Conservation (phyloP, 768 basidiomycete species). For the Termitomyces sp. region DNA sequence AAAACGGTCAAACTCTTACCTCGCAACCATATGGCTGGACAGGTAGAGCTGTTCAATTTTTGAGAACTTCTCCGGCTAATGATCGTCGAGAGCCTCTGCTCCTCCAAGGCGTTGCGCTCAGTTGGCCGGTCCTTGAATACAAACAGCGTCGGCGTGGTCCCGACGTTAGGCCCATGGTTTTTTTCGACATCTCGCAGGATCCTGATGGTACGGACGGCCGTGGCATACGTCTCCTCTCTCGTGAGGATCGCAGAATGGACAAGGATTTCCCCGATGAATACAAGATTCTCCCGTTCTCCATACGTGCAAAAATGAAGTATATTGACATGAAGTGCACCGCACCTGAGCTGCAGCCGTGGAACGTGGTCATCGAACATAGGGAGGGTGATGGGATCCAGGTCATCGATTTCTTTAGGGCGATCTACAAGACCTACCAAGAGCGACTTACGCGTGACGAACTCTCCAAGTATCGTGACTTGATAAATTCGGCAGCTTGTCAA, state of each 20-base stretch:
- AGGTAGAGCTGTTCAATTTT: neutral
- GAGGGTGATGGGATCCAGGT: conserved; percentile 40
- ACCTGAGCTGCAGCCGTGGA: conserved; percentile 35
- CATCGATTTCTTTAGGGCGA: conserved; percentile 57
- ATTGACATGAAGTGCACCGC: conserved; percentile 47
- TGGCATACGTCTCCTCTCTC: conserved; percentile 7
- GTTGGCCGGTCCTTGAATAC: conserved; percentile 16
- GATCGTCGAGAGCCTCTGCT: conserved; percentile 12
- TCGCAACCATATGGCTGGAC: neutral
- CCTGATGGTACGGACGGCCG: neutral
- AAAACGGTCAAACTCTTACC: neutral
- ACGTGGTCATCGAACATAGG: conserved; percentile 39
- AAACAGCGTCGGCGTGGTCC: conserved; percentile 1
- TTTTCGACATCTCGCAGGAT: conserved; percentile 11
- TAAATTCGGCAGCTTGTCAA: conserved; percentile 31
- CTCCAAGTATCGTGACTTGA: conserved; percentile 18
- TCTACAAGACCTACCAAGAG: conserved; percentile 46
- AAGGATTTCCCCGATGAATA: conserved; percentile 33
- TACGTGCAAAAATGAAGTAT: neutral
- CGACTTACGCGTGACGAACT: conserved; percentile 44
- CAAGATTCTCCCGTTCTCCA: conserved; percentile 29
- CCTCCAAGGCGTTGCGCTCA: conserved; percentile 10
- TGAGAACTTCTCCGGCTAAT: neutral
- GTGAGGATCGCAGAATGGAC: neutral
- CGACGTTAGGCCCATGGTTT: conserved; percentile 8